Evolutionary conservation across 345 rosid species (phyloP).

Genomic region (Populus simonii): DNA sequence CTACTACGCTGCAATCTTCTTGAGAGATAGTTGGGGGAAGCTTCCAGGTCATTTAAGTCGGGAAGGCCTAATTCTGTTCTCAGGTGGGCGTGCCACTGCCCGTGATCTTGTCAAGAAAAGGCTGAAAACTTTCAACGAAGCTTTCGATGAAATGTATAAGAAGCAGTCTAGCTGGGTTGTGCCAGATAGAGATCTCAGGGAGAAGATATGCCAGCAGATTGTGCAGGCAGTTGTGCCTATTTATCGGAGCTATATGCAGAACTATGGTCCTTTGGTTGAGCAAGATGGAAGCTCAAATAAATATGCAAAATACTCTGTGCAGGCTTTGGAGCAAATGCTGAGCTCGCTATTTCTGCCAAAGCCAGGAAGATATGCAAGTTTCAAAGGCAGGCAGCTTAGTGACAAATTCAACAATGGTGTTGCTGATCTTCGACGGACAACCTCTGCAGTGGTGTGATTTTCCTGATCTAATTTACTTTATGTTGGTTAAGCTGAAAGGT

Average conservation of each 20-base stretch:
- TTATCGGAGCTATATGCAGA: conserved; percentile 97
- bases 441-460: conserved; percentile 55
- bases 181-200: conserved; percentile 83
- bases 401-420: conserved; percentile 53
- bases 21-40: conserved; percentile 89
- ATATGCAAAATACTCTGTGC: conserved; percentile 83
- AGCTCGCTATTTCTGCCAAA: conserved; percentile 70
- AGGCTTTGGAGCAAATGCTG: conserved; percentile 78
- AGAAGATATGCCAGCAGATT: conserved; percentile 70
- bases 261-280: conserved; percentile 92
- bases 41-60: conserved; percentile 86
- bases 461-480: not conserved
- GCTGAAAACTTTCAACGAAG: conserved; percentile 79
- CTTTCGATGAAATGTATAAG: conserved; percentile 78
- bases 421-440: conserved; percentile 50
- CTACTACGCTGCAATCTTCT: conserved; percentile 53
- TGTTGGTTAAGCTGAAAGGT: conserved; percentile 10
- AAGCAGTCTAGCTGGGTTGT: conserved; percentile 77
- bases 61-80: conserved; percentile 92
- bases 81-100: conserved; percentile 98
- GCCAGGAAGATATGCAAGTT: conserved; percentile 81
- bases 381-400: conserved; percentile 59
- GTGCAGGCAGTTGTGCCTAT: conserved; percentile 81
- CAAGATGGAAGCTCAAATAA: conserved; percentile 70
- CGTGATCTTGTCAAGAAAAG: conserved; percentile 99